Evolutionary conservation across 495 filamentous ascomycete species (phyloP), one percentile per base, ranked within the genome.

Genomic region (Podospora didyma): DNA sequence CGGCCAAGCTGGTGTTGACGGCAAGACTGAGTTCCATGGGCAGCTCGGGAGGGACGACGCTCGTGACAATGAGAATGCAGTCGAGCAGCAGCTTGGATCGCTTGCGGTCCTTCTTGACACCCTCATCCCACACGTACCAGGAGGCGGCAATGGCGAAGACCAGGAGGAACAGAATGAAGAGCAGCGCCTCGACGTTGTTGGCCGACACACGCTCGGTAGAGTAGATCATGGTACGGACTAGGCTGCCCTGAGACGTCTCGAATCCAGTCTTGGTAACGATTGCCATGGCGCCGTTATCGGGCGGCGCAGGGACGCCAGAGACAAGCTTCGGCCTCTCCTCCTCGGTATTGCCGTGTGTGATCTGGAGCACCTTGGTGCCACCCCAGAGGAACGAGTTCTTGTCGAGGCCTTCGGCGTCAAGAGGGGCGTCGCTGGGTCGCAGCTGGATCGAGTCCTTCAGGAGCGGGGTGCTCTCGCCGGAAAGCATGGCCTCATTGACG

Each of bases 121-220:
- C 94, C 72, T 99, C 93, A 56, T 91, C 84, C 94, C 94, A 99
- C 48, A 99, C 94, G 69, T 99, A 99, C 94, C 95, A 97, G n/a
- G 93, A 95, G 31, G 94, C 94, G 53, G 94, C 94, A 69, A 99
- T 80, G 60, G 94, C 94, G 75, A 99, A 99, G 63, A 97, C 82
- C 48, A 96, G 81, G 5, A 99, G 81, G 78, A 99, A 99, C 47
- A 97, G 79, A 60, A 99, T 99, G 76, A 99, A 99, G 34, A 96
- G 73, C 14, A 99, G 74, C 3, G 94, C 94, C 71, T 99, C 94
- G 49, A 81, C 86, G 65, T 99, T 97, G 75, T 96, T 96, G 56
- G 94, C 94, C 41, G 93, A 97, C 31, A 99, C 94, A 65, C 93
- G 90, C 70, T 99, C 94, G 6, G 94, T 99, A 3, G 95, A 97